A percentile compares a stretch with the other conserved stretches of the same genome.
Evolutionary conservation across 1,139 yeast genomes (phyloP).

Genomic region (Protomyces inouyei): DNA sequence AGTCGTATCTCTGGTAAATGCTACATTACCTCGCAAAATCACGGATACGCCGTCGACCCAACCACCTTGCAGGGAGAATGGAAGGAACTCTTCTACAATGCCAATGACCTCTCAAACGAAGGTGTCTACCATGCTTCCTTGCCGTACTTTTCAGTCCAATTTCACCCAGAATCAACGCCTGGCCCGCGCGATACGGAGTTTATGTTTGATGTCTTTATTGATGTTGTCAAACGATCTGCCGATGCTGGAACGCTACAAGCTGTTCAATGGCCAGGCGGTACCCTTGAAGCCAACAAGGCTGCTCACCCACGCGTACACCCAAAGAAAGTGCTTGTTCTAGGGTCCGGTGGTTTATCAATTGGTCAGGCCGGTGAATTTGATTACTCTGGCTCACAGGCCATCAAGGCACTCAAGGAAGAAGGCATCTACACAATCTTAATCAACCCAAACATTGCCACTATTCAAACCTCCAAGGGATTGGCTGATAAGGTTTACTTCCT

Average conservation of each 20-base stretch:
- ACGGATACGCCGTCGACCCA: constrained; percentile 95
- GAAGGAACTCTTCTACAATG: constrained; percentile 91
- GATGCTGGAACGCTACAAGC: constrained; percentile 57
- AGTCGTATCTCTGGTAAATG: constrained; percentile 90
- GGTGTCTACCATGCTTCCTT: constrained; percentile 87
- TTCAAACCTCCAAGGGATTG: constrained; percentile 89
- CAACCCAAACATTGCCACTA: constrained; percentile 97
- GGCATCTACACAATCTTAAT: constrained; percentile 92
- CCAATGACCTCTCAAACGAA: constrained; percentile 96
- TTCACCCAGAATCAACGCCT: constrained; percentile 98
- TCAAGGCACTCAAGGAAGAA: constrained; percentile 86
- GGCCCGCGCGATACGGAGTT: constrained; percentile 99
- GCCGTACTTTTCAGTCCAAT: constrained; percentile 97
- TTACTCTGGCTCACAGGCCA: constrained; percentile 73
- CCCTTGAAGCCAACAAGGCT: constrained; percentile 62
- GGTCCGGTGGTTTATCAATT: constrained; percentile 97
- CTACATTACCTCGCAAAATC: constrained; percentile 98
- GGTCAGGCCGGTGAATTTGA: constrained; percentile 99
- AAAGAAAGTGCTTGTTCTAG: constrained; percentile 90
- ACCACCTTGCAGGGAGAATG: constrained; percentile 66
- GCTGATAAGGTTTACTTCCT: constrained; percentile 97
- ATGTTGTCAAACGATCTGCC: constrained; percentile 61
- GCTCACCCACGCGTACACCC: constrained; percentile 74
- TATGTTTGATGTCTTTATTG: constrained; percentile 86
- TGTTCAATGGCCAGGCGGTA: constrained; percentile 88